These are phyloP conservation scores for Diaporthe sp. DNA, from an alignment of 2,329 filamentous ascomycete species.

Conservation along the genomic window DNA sequence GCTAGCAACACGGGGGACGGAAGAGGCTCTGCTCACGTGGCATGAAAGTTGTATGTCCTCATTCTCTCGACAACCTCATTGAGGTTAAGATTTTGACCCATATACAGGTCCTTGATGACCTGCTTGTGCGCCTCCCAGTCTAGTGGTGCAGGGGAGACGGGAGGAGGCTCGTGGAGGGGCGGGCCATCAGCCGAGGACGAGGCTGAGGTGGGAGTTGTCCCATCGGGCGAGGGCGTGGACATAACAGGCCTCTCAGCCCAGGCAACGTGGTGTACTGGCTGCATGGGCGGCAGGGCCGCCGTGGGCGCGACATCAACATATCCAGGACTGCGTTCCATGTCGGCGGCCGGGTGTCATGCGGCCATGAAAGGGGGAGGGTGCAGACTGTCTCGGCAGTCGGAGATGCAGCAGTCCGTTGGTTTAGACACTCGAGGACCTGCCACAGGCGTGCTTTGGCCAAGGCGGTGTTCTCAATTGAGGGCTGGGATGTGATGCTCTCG, in stretches of 20 bases:
- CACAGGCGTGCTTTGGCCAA: not conserved
- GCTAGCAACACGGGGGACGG: not conserved
- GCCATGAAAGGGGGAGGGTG: conserved; percentile 11
- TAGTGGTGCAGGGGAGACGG: conserved; percentile 14
- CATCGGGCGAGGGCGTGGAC: not conserved
- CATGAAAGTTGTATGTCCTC: conserved; percentile 32
- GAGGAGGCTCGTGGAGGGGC: conserved; percentile 14
- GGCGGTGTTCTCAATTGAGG: not conserved
- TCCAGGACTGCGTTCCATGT: conserved; percentile 7
- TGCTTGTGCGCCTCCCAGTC: conserved; percentile 37
- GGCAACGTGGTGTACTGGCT: conserved; percentile 16
- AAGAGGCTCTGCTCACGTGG: conserved; percentile 32
- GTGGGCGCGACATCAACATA: not conserved
- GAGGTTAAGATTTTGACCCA: conserved; percentile 35
- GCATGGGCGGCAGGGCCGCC: not conserved
- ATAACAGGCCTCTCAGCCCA: not conserved
- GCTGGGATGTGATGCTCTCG: not conserved
- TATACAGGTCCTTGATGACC: conserved; percentile 35
- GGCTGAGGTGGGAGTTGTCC: conserved; percentile 17
- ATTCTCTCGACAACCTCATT: conserved; percentile 36
- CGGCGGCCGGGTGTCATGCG: conserved; percentile 5
- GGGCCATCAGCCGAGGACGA: not conserved
- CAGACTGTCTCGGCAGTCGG: not conserved
- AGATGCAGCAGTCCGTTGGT: not conserved
- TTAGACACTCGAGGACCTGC: not conserved